Percentiles rank a stretch among this genome's conserved stretches.
Evolutionary conservation across 176 grass and related monocot genomes (phyloP).

Genomic region (Oryza australiensis): DNA sequence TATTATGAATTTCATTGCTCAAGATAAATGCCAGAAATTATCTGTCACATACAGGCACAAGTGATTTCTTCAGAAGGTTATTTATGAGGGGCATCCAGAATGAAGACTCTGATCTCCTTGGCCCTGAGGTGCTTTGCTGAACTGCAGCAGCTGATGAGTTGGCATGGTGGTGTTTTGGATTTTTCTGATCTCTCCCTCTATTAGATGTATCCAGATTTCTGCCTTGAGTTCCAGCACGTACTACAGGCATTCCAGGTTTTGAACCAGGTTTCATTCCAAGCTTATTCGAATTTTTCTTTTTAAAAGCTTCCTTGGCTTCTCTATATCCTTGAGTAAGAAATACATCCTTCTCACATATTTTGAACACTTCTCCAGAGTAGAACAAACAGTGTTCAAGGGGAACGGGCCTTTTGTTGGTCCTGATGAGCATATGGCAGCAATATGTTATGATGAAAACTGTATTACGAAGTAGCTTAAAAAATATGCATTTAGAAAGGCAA

Average conservation of each 20-base stretch:
- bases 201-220: slow-evolving; percentile 58
- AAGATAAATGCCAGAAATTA: slow-evolving; percentile 26
- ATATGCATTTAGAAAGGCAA: not conserved
- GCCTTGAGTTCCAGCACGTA: slow-evolving; percentile 47
- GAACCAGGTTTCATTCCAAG: slow-evolving; percentile 54
- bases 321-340: slow-evolving; percentile 87
- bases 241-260: slow-evolving; percentile 42
- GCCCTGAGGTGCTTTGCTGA: slow-evolving; percentile 60
- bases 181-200: slow-evolving; percentile 73
- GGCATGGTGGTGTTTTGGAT: slow-evolving; percentile 55
- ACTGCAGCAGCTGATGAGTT: slow-evolving; percentile 43
- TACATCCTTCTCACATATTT: slow-evolving; percentile 76
- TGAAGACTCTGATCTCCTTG: slow-evolving; percentile 71
- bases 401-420: slow-evolving; percentile 88
- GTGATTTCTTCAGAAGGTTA: slow-evolving; percentile 86
- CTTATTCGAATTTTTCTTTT: slow-evolving; percentile 65
- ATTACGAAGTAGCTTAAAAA: slow-evolving; percentile 5
- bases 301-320: slow-evolving; percentile 87
- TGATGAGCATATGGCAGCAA: slow-evolving; percentile 42
- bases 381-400: slow-evolving; percentile 96
- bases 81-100: slow-evolving; percentile 85
- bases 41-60: slow-evolving; percentile 75
- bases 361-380: slow-evolving; percentile 81
- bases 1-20: slow-evolving; percentile 12
- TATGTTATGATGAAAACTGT: slow-evolving; percentile 32